Evolutionary conservation across 2,329 filamentous ascomycete species (phyloP).

Genomic region (Curvularia sp.): DNA sequence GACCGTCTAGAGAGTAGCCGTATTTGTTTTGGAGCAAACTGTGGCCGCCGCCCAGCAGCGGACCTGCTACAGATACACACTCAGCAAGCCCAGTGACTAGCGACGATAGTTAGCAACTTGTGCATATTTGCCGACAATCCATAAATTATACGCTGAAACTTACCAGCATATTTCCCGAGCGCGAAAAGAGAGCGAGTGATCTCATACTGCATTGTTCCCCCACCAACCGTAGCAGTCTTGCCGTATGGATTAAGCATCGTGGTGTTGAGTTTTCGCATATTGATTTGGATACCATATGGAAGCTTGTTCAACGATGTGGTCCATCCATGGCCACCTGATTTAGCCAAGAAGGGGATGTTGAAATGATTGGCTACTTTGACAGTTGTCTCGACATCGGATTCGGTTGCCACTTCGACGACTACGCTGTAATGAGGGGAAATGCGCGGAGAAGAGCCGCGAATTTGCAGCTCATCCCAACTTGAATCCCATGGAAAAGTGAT

Average conservation of each 20-base stretch:
- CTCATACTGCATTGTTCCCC: slow-evolving; percentile 37
- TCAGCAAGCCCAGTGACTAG: slow-evolving; percentile 29
- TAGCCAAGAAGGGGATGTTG: slow-evolving; percentile 49
- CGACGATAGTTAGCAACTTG: not conserved
- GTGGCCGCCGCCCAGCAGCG: slow-evolving; percentile 65
- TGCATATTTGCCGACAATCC: too few species aligned
- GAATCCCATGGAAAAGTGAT: slow-evolving; percentile 25
- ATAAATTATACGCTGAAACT: too few species aligned
- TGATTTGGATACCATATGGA: slow-evolving; percentile 42
- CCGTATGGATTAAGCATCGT: slow-evolving; percentile 28
- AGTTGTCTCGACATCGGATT: slow-evolving; percentile 25
- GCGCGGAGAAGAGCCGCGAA: slow-evolving; percentile 28
- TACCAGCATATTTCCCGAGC: slow-evolving; percentile 44
- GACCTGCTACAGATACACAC: slow-evolving; percentile 61
- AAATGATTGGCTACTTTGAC: slow-evolving; percentile 21
- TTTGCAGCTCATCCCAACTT: slow-evolving; percentile 24
- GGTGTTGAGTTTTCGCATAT: slow-evolving; percentile 41
- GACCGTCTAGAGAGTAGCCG: slow-evolving; percentile 44
- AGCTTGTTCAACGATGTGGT: slow-evolving; percentile 33
- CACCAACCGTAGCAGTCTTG: slow-evolving; percentile 41
- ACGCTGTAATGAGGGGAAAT: slow-evolving; percentile 25
- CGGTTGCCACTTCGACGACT: slow-evolving; percentile 27
- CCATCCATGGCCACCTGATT: slow-evolving; percentile 48
- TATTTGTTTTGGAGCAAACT: slow-evolving; percentile 60
- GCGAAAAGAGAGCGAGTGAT: slow-evolving; percentile 34